phyloP scores from a whole-genome alignment of 2,329 filamentous ascomycete genomes.

The Trichophyton benhamiae region DNA sequence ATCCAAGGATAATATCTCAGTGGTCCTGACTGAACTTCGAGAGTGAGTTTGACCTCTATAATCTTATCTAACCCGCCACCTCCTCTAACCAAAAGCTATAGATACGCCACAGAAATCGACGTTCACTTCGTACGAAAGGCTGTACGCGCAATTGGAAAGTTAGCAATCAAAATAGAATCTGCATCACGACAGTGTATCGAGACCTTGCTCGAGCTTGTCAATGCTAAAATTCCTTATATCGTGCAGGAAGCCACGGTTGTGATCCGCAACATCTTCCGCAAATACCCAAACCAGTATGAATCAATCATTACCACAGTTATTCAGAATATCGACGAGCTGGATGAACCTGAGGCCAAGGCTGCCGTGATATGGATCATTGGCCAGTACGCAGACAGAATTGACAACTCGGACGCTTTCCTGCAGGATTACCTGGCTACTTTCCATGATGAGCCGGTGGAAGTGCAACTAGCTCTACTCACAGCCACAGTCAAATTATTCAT shows the following conservation, averaged over 20 bases:
- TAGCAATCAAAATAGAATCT: conserved; percentile 97
- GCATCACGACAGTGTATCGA: conserved; percentile 86
- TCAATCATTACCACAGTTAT: conserved; percentile 92
- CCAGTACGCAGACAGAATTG: conserved; percentile 92
- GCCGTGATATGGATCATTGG: conserved; percentile 99
- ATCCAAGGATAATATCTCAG: conserved; percentile 85
- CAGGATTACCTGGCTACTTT: conserved; percentile 95
- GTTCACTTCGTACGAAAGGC: conserved; percentile 98
- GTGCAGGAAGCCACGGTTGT: conserved; percentile 98
- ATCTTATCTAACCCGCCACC: not conserved
- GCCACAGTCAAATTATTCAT: conserved; percentile 98
- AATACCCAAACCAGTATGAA: conserved; percentile 98
- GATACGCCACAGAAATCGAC: conserved; percentile 91
- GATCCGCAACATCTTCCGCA: conserved; percentile 97
- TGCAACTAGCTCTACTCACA: conserved; percentile 85
- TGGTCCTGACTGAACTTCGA: conserved; percentile 83
- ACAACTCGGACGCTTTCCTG: conserved; percentile 85
- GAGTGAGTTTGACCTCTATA: conserved; percentile 46
- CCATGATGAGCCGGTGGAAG: conserved; percentile 86
- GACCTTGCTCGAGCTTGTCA: conserved; percentile 78
- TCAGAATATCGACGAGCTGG: conserved; percentile 88
- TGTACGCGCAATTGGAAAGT: conserved; percentile 90
- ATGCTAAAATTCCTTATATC: conserved; percentile 97
- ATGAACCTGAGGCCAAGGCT: conserved; percentile 94
- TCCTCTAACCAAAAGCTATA: conserved; percentile 2